These are phyloP conservation scores for Eimeria mitis DNA, from an alignment of 169 alveolate species.

Conservation along the genomic window DNA sequence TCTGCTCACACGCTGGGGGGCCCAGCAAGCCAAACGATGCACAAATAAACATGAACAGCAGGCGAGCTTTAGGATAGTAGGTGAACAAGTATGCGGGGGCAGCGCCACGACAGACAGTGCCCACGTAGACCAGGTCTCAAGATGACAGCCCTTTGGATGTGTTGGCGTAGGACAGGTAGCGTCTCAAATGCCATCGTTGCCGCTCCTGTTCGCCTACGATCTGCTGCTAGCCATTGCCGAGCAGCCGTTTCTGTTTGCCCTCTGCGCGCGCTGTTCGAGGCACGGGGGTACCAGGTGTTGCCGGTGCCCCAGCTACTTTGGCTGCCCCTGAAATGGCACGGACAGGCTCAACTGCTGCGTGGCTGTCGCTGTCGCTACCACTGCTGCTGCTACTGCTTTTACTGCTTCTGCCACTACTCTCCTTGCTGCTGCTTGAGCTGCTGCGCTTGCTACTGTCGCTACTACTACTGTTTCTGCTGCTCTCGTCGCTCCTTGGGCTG, in stretches of 20 bases:
- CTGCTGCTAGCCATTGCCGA: background rate
- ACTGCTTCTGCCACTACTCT: background rate
- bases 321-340: background rate
- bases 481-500: background rate
- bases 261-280: background rate
- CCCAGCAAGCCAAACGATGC: background rate
- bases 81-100: background rate
- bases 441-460: background rate
- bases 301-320: background rate
- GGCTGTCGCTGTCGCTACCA: constrained; percentile 2
- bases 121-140: background rate
- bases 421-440: background rate
- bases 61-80: background rate
- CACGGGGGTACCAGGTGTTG: background rate
- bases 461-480: background rate
- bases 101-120: background rate
- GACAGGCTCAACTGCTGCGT: background rate
- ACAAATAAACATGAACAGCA: background rate
- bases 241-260: background rate
- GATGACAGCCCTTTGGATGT: background rate
- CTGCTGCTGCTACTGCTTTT: constrained; percentile 9
- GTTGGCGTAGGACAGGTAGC: background rate
- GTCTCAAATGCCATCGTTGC: background rate
- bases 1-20: background rate
- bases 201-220: background rate